Percentiles rank a stretch among this genome's conserved stretches.
Conservation (phyloP, 164 flowering plant species). For the Annona squamosa region DNA sequence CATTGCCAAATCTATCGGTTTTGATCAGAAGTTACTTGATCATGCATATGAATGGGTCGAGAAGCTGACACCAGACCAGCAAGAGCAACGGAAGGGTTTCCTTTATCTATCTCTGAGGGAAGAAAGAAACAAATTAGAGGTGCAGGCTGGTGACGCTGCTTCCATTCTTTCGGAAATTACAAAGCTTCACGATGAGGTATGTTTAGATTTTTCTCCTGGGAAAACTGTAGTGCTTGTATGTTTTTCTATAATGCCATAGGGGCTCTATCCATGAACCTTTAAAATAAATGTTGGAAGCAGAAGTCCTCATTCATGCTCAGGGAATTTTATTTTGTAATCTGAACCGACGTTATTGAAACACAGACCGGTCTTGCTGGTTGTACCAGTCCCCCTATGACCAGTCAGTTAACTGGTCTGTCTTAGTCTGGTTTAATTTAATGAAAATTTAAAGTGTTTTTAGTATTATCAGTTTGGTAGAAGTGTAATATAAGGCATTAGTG, state of each 20-base stretch:
- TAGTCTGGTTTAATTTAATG: no score
- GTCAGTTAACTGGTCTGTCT: no score
- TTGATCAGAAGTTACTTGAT: conserved; percentile 50
- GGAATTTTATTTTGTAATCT: not conserved
- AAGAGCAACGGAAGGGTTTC: conserved; percentile 50
- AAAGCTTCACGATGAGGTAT: conserved; percentile 71
- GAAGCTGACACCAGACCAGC: conserved; percentile 40
- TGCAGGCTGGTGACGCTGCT: conserved; percentile 52
- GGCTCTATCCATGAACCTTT: not conserved
- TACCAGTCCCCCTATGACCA: no score
- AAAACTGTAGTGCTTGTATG: not conserved
- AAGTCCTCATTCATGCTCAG: not conserved
- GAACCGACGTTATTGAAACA: no score
- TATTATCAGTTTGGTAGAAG: no score
- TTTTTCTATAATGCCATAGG: not conserved
- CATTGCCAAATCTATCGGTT: conserved; percentile 77
- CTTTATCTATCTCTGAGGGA: conserved; percentile 63
- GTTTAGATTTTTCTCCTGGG: not conserved
- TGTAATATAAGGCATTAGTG: no score
- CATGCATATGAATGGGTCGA: conserved; percentile 68
- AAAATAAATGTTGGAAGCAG: not conserved
- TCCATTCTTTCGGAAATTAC: conserved; percentile 56
- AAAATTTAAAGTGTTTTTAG: no score
- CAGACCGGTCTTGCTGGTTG: no score
- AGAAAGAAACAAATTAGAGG: conserved; percentile 58